phyloP scores from a whole-genome alignment of 2,329 filamentous ascomycete genomes.

The Xylaria multiplex region DNA sequence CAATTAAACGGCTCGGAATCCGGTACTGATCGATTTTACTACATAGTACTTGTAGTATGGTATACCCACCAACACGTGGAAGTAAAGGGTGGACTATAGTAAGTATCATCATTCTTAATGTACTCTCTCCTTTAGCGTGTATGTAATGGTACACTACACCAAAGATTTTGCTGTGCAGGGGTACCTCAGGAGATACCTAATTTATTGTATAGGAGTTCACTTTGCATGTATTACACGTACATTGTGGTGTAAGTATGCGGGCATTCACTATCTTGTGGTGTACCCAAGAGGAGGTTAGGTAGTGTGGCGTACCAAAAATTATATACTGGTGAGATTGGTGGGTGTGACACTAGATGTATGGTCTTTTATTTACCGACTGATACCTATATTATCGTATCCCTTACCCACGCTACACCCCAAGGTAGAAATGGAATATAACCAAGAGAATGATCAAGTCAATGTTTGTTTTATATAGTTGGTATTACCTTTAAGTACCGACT shows the following conservation, averaged over 20 bases:
- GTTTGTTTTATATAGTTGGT: not conserved
- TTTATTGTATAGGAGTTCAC: too few relatives aligned
- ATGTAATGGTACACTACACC: too few relatives aligned
- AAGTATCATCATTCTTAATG: not conserved
- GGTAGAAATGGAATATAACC: too few relatives aligned
- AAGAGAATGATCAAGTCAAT: not conserved
- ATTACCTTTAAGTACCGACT: too few relatives aligned
- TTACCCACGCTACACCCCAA: too few relatives aligned
- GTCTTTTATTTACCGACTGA: slow-evolving; percentile 15
- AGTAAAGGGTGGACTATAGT: not conserved
- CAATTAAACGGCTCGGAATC: slow-evolving; percentile 7
- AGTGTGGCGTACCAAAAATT: not conserved
- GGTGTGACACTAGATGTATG: slow-evolving; percentile 27
- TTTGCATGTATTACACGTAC: too few relatives aligned
- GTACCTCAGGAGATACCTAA: too few relatives aligned
- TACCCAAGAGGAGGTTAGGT: not conserved
- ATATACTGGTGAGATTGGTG: not conserved
- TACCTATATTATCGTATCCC: too few relatives aligned
- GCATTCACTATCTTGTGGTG: too few relatives aligned
- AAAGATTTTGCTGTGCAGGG: too few relatives aligned
- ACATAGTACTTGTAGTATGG: not conserved
- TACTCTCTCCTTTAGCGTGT: too few relatives aligned
- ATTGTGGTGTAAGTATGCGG: too few relatives aligned
- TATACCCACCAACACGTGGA: not conserved
- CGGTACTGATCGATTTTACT: slow-evolving; percentile 2